These are phyloP conservation scores for Mercurialis annua DNA, from an alignment of 345 rosid genomes.

Conservation along the genomic window DNA sequence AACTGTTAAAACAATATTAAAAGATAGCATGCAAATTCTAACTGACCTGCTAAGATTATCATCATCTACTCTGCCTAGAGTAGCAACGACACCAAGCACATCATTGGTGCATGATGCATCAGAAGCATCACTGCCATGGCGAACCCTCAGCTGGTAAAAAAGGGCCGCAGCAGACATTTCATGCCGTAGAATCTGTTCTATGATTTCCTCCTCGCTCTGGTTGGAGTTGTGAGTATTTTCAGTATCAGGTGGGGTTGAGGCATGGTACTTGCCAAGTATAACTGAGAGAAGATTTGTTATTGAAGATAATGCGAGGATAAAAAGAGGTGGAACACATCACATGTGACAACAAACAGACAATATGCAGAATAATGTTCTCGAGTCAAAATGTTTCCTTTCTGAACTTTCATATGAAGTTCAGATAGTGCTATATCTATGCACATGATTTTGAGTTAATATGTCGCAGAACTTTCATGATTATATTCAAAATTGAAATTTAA, in stretches of 20 bases:
- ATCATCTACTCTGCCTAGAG: conserved; percentile 74
- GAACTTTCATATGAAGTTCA: background rate
- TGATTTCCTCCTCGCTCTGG: conserved; percentile 57
- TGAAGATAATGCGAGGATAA: background rate
- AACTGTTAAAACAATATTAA: conserved; percentile 2
- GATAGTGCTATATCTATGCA: background rate
- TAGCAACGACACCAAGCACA: conserved; percentile 73
- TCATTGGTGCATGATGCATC: conserved; percentile 45
- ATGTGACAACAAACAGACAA: background rate
- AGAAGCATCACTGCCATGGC: conserved; percentile 41
- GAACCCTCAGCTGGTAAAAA: conserved; percentile 46
- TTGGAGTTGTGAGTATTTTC: conserved; percentile 28
- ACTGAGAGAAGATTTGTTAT: conserved; percentile 39
- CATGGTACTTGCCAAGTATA: conserved; percentile 54
- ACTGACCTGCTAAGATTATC: conserved; percentile 75
- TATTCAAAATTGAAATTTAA: background rate
- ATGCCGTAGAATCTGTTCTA: conserved; percentile 48
- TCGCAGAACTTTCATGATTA: background rate
- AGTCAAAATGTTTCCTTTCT: background rate
- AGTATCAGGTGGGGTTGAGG: conserved; percentile 28
- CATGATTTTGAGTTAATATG: background rate
- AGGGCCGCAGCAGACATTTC: conserved; percentile 78
- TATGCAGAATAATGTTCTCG: background rate
- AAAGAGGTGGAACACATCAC: conserved; percentile 5
- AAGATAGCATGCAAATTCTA: conserved; percentile 13